Evolutionary conservation across 1,139 yeast genomes (phyloP).

Genomic region (Saccharomyces hybrid): DNA sequence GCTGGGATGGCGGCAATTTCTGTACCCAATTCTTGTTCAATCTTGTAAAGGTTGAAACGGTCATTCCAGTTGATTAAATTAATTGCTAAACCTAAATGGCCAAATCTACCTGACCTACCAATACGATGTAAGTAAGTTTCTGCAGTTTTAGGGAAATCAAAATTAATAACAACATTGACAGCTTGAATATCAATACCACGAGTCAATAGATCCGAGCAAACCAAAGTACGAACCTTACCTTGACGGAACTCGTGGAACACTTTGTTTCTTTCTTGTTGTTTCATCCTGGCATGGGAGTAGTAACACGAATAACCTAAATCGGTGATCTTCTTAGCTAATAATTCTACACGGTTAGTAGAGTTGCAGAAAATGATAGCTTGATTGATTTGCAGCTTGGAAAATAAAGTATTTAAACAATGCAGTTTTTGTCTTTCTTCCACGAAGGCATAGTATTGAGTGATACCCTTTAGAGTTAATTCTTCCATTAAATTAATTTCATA

Average conservation of each 20-base stretch:
- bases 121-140: constrained; percentile 97
- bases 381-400: constrained; percentile 88
- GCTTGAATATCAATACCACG: constrained; percentile 99
- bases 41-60: constrained; percentile 84
- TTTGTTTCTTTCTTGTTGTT: constrained; percentile 93
- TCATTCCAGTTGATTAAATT: constrained; percentile 96
- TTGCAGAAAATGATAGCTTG: constrained; percentile 96
- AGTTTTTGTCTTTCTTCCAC: constrained; percentile 94
- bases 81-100: constrained; percentile 95
- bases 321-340: constrained; percentile 89
- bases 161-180: constrained; percentile 93
- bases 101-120: constrained; percentile 98
- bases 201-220: constrained; percentile 91
- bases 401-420: constrained; percentile 90
- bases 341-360: constrained; percentile 91
- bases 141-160: constrained; percentile 96
- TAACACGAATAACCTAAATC: constrained; percentile 95
- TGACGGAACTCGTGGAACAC: constrained; percentile 98
- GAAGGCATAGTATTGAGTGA: constrained; percentile 93
- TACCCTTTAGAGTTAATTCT: constrained; percentile 91
- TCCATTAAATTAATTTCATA: constrained; percentile 97
- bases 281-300: constrained; percentile 96
- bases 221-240: constrained; percentile 94
- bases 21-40: constrained; percentile 95
- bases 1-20: constrained; percentile 96